Base-by-base conservation (phyloP, 306 rosid species). In the Trichosanthes cucumerina region DNA sequence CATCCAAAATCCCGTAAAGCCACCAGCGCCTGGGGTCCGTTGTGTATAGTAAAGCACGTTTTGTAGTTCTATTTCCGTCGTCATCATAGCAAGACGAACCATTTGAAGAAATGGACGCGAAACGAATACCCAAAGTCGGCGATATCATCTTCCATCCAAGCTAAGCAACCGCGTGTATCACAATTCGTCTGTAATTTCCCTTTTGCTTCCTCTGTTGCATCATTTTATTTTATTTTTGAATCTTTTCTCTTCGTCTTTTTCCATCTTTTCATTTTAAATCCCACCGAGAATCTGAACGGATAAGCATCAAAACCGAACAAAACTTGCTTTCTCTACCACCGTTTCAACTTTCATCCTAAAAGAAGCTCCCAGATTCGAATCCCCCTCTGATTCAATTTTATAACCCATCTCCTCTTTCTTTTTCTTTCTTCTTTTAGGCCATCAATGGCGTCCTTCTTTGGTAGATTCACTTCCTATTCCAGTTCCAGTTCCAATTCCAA, bases 191-290 rank as follows among this genome's bases (percentile, higher is more conserved):
- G 4, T 3, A 34, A 64, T 16, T 62, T 33, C 19, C 21, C 69
- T 88, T 90, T 73, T 81, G 70, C 83, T 88, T 91, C 38, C 88
- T 73, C 87, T 14, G 89, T 88, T 86, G 85, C 84, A 81, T 60
- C 81, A 19, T 52, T 52, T 15, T 19, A 52, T 52, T 21, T 16
- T 83, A 84, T 89, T 78, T 88, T 85, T 87, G 88, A 95, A 62
- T n/a, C n/a, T n/a, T n/a, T n/a, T n/a, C n/a, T n/a, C n/a, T n/a
- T n/a, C n/a, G n/a, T n/a, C 88, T 84, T 92, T 92, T 14, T 33
- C n/a, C 85, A 87, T 88, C 87, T 78, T 92, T 87, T 80, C 90
- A 10, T 92, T 88, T 87, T 92, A 93, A 68, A 90, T 87, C 89
- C 89, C 98, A 36, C 49, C 46, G 3, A 34, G 47, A 36, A 16